These are phyloP conservation scores for Pugionium dolabratum DNA, from an alignment of 345 rosid genomes.

Conservation along the genomic window DNA sequence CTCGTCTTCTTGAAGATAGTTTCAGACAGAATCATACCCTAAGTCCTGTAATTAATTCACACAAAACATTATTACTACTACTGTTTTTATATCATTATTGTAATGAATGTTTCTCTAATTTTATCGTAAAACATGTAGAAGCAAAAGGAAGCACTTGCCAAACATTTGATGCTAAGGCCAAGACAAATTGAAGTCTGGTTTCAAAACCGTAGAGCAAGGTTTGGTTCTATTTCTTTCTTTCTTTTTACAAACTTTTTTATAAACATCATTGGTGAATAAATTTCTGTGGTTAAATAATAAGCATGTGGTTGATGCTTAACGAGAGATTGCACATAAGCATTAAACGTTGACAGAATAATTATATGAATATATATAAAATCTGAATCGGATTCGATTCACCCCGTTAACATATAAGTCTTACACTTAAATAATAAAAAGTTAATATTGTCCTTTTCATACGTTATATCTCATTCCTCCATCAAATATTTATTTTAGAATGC, in stretches of 20 bases:
- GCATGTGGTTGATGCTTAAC: conserved; percentile 27
- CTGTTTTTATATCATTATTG: not conserved
- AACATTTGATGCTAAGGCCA: conserved; percentile 75
- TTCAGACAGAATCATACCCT: conserved; percentile 86
- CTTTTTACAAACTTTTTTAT: conserved; percentile 3
- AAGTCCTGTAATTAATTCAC: conserved; percentile 55
- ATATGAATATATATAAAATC: conserved; percentile 30
- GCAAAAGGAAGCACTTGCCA: conserved; percentile 87
- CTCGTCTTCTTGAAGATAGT: conserved; percentile 95
- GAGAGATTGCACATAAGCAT: conserved; percentile 31
- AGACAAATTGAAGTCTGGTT: conserved; percentile 99
- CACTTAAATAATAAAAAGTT: conserved; percentile 41
- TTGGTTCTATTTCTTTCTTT: conserved; percentile 27
- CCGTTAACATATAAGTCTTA: conserved; percentile 45
- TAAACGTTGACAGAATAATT: conserved; percentile 44
- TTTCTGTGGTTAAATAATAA: conserved; percentile 31
- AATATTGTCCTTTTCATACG: conserved; percentile 38
- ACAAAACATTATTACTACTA: not conserved
- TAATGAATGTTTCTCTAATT: not conserved
- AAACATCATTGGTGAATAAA: conserved; percentile 28
- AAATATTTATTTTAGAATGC: conserved; percentile 25
- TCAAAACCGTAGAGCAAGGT: conserved; percentile 99
- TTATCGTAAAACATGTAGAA: conserved; percentile 50
- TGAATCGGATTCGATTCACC: conserved; percentile 47
- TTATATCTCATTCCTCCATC: conserved; percentile 26